These are phyloP conservation scores for Lagenidium sp. DNA, from an alignment of 352 stramenopile genomes.

Conservation along the genomic window DNA sequence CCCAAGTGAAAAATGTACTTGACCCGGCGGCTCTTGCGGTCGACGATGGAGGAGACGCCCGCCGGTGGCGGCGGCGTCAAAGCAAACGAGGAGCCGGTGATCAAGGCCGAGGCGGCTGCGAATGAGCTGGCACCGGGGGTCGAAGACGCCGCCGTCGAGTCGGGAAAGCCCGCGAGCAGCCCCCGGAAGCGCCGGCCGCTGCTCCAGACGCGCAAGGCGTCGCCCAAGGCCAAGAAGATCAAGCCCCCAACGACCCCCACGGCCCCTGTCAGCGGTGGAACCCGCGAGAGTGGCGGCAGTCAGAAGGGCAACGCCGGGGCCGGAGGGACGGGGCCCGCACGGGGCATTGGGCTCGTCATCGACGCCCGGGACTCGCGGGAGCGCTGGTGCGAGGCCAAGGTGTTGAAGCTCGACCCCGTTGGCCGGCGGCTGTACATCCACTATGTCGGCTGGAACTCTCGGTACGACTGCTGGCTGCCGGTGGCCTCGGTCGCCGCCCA, in stretches of 20 bases:
- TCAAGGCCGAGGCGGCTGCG: too few species aligned
- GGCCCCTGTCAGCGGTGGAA: background rate
- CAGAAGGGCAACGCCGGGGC: conserved; percentile 10
- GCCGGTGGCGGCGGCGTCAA: too few species aligned
- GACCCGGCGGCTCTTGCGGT: conserved; percentile 46
- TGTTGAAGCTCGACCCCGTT: conserved; percentile 31
- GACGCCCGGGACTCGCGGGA: conserved; percentile 47
- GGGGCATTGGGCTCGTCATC: conserved; percentile 38
- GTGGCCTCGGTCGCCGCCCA: conserved; percentile 37
- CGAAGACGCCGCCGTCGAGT: too few species aligned
- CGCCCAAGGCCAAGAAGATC: background rate
- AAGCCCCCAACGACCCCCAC: background rate
- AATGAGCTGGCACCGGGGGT: too few species aligned
- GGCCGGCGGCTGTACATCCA: conserved; percentile 42
- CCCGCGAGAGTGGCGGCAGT: conserved; percentile 2
- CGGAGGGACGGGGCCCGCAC: background rate
- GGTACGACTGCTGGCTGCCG: conserved; percentile 56
- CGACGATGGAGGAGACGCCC: conserved; percentile 29
- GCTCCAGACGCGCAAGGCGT: background rate
- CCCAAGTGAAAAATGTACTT: conserved; percentile 39
- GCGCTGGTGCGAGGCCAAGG: conserved; percentile 51
- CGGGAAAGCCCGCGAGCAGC: too few species aligned
- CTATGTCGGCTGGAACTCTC: conserved; percentile 71
- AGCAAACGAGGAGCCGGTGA: too few species aligned
- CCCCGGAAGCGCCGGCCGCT: conserved; percentile 9